Percentiles rank a stretch among this genome's conserved stretches.
These are phyloP conservation scores for Hyphopichia pseudoburtonii DNA, from an alignment of 1,139 yeast species.

Conservation along the genomic window DNA sequence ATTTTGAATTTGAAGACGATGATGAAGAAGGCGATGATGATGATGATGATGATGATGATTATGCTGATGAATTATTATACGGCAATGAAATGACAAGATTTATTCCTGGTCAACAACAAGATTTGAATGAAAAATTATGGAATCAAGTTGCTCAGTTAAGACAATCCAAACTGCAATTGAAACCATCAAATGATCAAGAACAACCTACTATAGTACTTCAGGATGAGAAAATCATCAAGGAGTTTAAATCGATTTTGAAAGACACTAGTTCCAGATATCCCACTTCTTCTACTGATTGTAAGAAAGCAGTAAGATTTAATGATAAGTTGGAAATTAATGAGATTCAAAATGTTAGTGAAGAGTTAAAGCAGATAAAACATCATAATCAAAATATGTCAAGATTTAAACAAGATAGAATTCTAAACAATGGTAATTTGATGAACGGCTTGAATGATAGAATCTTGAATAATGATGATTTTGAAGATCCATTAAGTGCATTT, in stretches of 20 bases:
- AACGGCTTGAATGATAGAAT: background rate
- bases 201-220: too few species aligned
- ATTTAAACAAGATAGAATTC: constrained; percentile 23
- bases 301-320: constrained; percentile 55
- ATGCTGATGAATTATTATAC: constrained; percentile 25
- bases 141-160: constrained; percentile 27
- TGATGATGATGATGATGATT: constrained; percentile 27
- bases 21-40: constrained; percentile 25
- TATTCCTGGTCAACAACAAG: constrained; percentile 10
- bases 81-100: constrained; percentile 17
- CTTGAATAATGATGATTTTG: background rate
- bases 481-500: constrained; percentile 9
- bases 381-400: constrained; percentile 18
- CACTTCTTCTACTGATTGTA: constrained; percentile 10
- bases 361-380: constrained; percentile 30
- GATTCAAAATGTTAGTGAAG: constrained; percentile 56
- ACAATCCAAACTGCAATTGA: constrained; percentile 4
- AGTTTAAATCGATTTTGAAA: background rate
- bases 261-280: background rate
- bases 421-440: background rate
- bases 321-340: constrained; percentile 54
- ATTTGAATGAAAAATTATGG: constrained; percentile 30
- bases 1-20: constrained; percentile 33
- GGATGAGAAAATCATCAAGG: background rate
- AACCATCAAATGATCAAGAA: background rate